Evolutionary conservation across 129 eudicot species (phyloP), one percentile per base, ranked within the genome.

Genomic region (Deinandra increscens): DNA sequence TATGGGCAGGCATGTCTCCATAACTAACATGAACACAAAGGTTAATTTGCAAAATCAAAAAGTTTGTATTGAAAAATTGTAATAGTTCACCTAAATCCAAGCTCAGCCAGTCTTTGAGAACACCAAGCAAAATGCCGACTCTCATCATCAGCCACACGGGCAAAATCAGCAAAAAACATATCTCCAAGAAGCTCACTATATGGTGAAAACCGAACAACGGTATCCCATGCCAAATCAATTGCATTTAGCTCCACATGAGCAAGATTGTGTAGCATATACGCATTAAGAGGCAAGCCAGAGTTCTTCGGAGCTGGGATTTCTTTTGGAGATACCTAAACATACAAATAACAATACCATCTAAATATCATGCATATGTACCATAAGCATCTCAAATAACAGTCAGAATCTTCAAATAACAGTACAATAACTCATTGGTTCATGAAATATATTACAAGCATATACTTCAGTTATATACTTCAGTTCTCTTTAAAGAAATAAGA

Each of bases 71-170:
- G 0, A 31, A 5, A 33, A 33, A 0, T 13, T 29, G 20, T 33
- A 14, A 60, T 31, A 10, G 19, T 64, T 54, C 69, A 94, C 99
- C 99, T 87, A 74, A 85, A 89, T 37, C 97, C 97, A 60, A 94
- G 97, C 78, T 94, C 99, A 23, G 83, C 81, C 14, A 94, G 68
- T 77, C 99, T 84, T 80, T 94, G 99, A 7, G 85, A 80, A 80
- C 99, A 94, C 99, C 99, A 94, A 62, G 89, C 77, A 79, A 94
- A 94, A 87, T 94, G 99, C 12, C 97, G 89, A 74, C 99, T 94
- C 79, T 89, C 99, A 61, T 94, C 99, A 79, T 94, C 97, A 41
- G 99, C 99, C 69, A 89, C 97, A 58, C 81, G 94, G 23, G 97
- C 97, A 87, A 94, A 94, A 82, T 94, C 99, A 64, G 85, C 90